Evolutionary conservation across 2,329 filamentous ascomycete genomes (phyloP), one percentile per base, ranked within the genome.

Genomic region (Arthrocladium fulminans): DNA sequence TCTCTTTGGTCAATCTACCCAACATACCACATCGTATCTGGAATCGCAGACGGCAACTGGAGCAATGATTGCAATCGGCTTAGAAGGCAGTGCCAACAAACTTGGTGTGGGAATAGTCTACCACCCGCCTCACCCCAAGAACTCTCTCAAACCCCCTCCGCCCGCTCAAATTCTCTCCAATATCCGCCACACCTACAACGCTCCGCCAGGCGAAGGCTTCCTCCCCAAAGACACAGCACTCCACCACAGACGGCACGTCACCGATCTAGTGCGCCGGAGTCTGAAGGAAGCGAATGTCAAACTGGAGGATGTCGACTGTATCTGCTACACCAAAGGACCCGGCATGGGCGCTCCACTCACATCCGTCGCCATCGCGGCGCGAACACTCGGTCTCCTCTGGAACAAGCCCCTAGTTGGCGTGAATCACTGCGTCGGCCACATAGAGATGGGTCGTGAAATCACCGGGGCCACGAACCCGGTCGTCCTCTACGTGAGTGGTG

Each of bases 391-490:
- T 35, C 70, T 95, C 51, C 75, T 98, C 13, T 98, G 92, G 92
- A 76, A 73, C 46, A 88, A 87, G 67, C 81, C 85, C n/a, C 73
- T 98, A 30, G 83, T 98, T 2, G 90, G 88, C 20, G 92, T 98
- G 22, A 98, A 98, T 69, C 92, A 98, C 69, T 98, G 92, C 67
- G 86, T 98, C 41, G 92, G 92, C 37, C 92, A 98, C 68, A 97
- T 98, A 61, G 92, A 98, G 72, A 98, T 98, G 92, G 92, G 92
- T 25, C 79, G 92, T 44, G 78, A 85, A 51, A 95, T 98, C 63
- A 97, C 92, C 3, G 86, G 87, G 51, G 88, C 92, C 13, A 72
- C 78, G 20, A 90, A 98, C 68, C 92, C 92, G 0, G 89, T 97
- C 29, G 92, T 98, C 41, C 74, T 98, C 32, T 98, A 98, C 67